Percentiles rank a stretch among this genome's conserved stretches.
Conservation (phyloP, 805 yeast species). For the Candida insectalens region DNA sequence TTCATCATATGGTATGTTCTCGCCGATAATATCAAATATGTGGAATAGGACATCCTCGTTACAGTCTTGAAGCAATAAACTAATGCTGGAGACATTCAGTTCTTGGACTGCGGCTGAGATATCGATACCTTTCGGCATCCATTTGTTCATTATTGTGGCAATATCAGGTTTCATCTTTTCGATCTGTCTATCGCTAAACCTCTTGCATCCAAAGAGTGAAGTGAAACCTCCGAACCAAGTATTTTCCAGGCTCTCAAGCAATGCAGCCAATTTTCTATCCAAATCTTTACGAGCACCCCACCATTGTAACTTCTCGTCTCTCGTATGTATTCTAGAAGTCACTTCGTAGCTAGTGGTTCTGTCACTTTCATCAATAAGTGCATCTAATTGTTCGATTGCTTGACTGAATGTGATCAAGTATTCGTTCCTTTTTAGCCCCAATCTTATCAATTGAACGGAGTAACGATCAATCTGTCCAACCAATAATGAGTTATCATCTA, state of each 20-base stretch:
- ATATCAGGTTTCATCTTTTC: too few relatives aligned
- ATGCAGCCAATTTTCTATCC: slow-evolving; percentile 42
- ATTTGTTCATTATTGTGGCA: too few relatives aligned
- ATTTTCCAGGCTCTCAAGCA: slow-evolving; percentile 50
- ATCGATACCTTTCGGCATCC: too few relatives aligned
- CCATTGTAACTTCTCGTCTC: slow-evolving; percentile 62
- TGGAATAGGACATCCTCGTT: slow-evolving; percentile 58
- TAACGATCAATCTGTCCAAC: too few relatives aligned
- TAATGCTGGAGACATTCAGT: too few relatives aligned
- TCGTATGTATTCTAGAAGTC: slow-evolving; percentile 41
- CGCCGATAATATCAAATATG: slow-evolving; percentile 53
- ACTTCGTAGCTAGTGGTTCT: slow-evolving; percentile 43
- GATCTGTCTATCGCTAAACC: slow-evolving; percentile 20
- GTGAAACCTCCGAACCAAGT: slow-evolving; percentile 74
- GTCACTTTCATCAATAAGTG: slow-evolving; percentile 54
- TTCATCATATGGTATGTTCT: slow-evolving; percentile 42
- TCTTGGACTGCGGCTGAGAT: too few relatives aligned
- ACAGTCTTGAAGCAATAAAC: too few relatives aligned
- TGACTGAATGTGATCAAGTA: too few relatives aligned
- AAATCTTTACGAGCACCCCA: slow-evolving; percentile 61
- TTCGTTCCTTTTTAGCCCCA: too few relatives aligned
- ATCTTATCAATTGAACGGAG: too few relatives aligned
- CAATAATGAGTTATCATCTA: too few relatives aligned
- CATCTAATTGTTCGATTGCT: slow-evolving; percentile 35
- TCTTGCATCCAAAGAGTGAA: slow-evolving; percentile 42